Conservation (phyloP, 225 moss, liverwort and hornwort species). For the Climacium dendroides region DNA sequence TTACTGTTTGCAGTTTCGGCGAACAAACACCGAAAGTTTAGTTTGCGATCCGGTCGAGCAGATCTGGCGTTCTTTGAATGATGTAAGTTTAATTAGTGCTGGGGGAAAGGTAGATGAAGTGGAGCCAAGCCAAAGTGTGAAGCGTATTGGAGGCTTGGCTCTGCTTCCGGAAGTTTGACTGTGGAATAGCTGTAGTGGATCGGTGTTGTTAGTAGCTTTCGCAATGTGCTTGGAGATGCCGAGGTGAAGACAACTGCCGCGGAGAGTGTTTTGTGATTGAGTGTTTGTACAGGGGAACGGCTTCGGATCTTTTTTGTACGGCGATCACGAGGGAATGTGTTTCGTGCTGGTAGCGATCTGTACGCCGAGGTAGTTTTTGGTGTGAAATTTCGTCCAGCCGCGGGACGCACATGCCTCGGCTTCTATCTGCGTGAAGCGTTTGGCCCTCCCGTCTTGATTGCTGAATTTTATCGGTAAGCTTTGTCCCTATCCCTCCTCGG, state of each 20-base stretch:
- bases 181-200: not conserved
- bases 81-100: not conserved
- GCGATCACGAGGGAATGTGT: not conserved
- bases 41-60: slow-evolving; percentile 30
- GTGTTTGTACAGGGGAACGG: slow-evolving; percentile 30
- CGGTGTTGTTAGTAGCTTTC: slow-evolving; percentile 29
- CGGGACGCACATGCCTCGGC: not conserved
- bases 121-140: slow-evolving; percentile 26
- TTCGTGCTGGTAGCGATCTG: not conserved
- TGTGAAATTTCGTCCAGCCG: not conserved
- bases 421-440: not conserved
- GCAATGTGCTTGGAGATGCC: slow-evolving; percentile 39
- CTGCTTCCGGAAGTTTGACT: not conserved
- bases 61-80: not conserved
- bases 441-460: not conserved
- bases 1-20: not conserved
- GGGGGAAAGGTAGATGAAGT: slow-evolving; percentile 11
- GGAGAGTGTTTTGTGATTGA: slow-evolving; percentile 36
- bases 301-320: not conserved
- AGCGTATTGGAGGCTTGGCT: slow-evolving; percentile 3
- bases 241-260: slow-evolving; percentile 10
- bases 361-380: not conserved
- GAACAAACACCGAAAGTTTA: slow-evolving; percentile 51
- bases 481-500: not conserved
- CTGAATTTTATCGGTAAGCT: not conserved